Conservation (phyloP, 768 basidiomycete species). For the Leucocoprinus sp. region DNA sequence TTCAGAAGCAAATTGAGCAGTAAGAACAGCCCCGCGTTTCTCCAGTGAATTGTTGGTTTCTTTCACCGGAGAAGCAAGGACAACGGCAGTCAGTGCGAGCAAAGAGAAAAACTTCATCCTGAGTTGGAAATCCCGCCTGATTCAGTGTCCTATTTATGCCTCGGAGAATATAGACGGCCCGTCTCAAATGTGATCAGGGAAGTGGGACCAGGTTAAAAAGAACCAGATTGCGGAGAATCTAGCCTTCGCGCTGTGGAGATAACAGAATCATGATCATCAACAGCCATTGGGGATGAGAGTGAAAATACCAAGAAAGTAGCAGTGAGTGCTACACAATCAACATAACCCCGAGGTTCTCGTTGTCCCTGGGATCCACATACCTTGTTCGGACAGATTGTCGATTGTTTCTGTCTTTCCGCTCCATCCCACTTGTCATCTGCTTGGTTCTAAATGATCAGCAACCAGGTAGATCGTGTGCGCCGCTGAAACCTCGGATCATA, state of each 20-base stretch:
- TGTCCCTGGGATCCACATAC: not conserved
- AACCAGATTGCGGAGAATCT: slow-evolving; percentile 3
- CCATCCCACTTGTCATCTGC: not conserved
- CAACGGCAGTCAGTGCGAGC: not conserved
- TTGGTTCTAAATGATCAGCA: not conserved
- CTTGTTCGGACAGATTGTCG: not conserved
- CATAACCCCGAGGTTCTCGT: not conserved
- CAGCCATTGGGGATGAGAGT: not conserved
- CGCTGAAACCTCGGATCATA: not conserved
- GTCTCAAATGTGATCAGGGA: not conserved
- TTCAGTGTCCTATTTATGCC: slow-evolving; percentile 3
- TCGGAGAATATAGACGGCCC: not conserved
- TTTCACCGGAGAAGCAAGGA: slow-evolving; percentile 4
- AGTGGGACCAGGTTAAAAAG: not conserved
- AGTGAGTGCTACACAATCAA: not conserved
- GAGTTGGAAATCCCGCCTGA: not conserved
- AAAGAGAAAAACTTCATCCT: slow-evolving; percentile 6
- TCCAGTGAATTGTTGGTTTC: slow-evolving; percentile 1
- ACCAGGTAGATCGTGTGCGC: not conserved
- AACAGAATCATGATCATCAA: too few relatives aligned
- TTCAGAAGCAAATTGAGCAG: slow-evolving; percentile 22
- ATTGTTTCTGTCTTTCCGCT: not conserved
- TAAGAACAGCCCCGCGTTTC: slow-evolving; percentile 23
- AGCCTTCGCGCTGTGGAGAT: not conserved
- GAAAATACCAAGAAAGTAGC: not conserved